Conservation (phyloP, 2,329 filamentous ascomycete genomes). For the Fusarium protoensiforme region DNA sequence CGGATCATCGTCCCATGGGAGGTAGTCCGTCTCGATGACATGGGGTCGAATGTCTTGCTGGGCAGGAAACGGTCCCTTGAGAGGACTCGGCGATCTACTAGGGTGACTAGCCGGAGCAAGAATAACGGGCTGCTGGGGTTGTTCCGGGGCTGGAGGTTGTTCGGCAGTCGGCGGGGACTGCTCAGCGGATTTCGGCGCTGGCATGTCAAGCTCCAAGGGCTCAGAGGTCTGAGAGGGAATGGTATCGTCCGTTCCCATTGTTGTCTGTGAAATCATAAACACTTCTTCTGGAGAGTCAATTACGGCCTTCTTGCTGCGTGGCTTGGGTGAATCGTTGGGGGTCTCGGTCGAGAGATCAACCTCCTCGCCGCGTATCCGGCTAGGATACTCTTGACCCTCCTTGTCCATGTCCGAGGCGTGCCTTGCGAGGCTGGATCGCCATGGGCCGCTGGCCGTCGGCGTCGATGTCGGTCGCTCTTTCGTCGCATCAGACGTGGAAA, state of each 20-base stretch:
- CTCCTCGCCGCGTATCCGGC: constrained; percentile 57
- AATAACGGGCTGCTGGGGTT: constrained; percentile 14
- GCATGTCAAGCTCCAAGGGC: constrained; percentile 37
- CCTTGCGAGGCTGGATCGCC: constrained; percentile 44
- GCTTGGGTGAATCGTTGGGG: constrained; percentile 7
- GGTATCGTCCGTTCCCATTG: constrained; percentile 50
- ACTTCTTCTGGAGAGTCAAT: constrained; percentile 52
- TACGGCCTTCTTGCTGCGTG: neutral
- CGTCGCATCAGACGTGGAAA: constrained; percentile 65
- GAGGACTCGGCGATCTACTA: constrained; percentile 37
- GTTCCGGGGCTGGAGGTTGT: neutral
- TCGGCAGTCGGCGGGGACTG: constrained; percentile 3
- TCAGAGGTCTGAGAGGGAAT: constrained; percentile 47
- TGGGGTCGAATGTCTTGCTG: constrained; percentile 53
- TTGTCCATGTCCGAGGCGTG: constrained; percentile 43
- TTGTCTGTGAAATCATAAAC: constrained; percentile 61
- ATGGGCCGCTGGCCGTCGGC: constrained; percentile 28
- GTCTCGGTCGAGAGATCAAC: constrained; percentile 41
- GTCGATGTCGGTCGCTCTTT: constrained; percentile 30
- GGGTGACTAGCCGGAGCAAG: constrained; percentile 29
- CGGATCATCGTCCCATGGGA: constrained; percentile 68
- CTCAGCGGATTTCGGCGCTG: constrained; percentile 19
- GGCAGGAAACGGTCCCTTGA: constrained; percentile 42
- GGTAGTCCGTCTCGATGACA: constrained; percentile 68
- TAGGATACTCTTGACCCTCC: constrained; percentile 54